Conservation (phyloP, 106 monocot species). For the Phalaenopsis equestris region DNA sequence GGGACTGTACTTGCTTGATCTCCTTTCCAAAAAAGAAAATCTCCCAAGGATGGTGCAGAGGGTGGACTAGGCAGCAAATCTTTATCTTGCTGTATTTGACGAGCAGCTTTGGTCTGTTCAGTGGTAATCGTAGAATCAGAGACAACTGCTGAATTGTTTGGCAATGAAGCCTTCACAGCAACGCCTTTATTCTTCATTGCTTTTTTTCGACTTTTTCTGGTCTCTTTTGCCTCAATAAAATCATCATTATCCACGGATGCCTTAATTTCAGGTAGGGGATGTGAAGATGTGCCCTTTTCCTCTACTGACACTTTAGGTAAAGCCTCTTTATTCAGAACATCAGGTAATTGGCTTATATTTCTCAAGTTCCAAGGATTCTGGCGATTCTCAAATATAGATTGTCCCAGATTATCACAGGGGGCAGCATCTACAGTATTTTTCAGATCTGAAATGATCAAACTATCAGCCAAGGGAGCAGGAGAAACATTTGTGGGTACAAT, state of each 20-base stretch:
- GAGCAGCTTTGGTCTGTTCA: conserved; percentile 40
- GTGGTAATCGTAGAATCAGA: conserved; percentile 15
- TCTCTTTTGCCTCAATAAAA: conserved; percentile 91
- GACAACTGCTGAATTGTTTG: conserved; percentile 38
- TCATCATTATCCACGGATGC: conserved; percentile 33
- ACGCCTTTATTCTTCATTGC: conserved; percentile 61
- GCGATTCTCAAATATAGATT: conserved; percentile 7
- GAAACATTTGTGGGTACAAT: conserved; percentile 2
- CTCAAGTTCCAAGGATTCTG: conserved; percentile 6
- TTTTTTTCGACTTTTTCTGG: conserved; percentile 70
- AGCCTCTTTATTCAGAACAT: conserved; percentile 78
- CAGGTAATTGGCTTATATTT: conserved; percentile 64
- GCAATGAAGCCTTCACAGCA: conserved; percentile 42
- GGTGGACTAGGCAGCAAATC: conserved; percentile 52
- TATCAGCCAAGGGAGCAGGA: conserved; percentile 6
- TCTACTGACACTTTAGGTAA: conserved; percentile 32
- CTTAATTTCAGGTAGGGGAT: conserved; percentile 17
- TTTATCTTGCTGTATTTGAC: conserved; percentile 42
- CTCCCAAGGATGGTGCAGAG: conserved; percentile 76
- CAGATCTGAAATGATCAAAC: conserved; percentile 19
- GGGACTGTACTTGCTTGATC: conserved; percentile 43
- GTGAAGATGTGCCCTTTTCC: conserved; percentile 13
- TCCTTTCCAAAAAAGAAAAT: conserved; percentile 89
- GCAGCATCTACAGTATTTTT: conserved; percentile 25
- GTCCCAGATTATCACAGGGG: background rate